phyloP scores from a whole-genome alignment of 2,329 filamentous ascomycete genomes.

The Podosphaera xanthii region DNA sequence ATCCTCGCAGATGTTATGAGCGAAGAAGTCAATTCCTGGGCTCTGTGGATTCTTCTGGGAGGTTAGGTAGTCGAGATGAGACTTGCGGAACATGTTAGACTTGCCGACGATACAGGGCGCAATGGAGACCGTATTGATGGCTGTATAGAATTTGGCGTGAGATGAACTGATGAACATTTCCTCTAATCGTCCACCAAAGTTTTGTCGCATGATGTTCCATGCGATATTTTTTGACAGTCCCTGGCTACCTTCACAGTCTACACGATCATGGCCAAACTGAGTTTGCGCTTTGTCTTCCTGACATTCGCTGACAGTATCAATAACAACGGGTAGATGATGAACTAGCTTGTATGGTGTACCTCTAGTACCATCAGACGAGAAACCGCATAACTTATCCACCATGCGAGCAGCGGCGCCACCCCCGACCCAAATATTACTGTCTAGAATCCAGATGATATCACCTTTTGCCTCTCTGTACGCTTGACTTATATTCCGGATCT shows the following conservation, averaged over 20 bases:
- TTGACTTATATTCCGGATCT: constrained; percentile 87
- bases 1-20: constrained; percentile 90
- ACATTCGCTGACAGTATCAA: constrained; percentile 31
- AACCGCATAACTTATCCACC: constrained; percentile 69
- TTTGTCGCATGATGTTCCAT: constrained; percentile 13
- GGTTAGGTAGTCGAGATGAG: constrained; percentile 60
- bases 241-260: too few relatives aligned
- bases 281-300: constrained; percentile 8
- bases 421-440: constrained; percentile 89
- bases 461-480: constrained; percentile 75
- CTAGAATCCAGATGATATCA: constrained; percentile 81
- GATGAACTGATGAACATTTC: constrained; percentile 86
- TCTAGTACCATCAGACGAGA: constrained; percentile 24
- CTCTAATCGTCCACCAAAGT: constrained; percentile 64
- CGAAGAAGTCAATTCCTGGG: constrained; percentile 77
- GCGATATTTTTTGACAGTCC: constrained; percentile 5
- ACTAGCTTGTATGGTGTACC: constrained; percentile 64
- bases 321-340: constrained; percentile 72
- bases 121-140: constrained; percentile 79
- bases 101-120: constrained; percentile 92
- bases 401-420: constrained; percentile 61
- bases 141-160: constrained; percentile 92
- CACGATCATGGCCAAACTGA: constrained; percentile 1
- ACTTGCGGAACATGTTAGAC: constrained; percentile 93
- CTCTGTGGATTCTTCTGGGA: constrained; percentile 20